A percentile compares a stretch with the other conserved stretches of the same genome.
Evolutionary conservation across 208 protist species (phyloP).

Genomic region (Polymyxa betae): DNA sequence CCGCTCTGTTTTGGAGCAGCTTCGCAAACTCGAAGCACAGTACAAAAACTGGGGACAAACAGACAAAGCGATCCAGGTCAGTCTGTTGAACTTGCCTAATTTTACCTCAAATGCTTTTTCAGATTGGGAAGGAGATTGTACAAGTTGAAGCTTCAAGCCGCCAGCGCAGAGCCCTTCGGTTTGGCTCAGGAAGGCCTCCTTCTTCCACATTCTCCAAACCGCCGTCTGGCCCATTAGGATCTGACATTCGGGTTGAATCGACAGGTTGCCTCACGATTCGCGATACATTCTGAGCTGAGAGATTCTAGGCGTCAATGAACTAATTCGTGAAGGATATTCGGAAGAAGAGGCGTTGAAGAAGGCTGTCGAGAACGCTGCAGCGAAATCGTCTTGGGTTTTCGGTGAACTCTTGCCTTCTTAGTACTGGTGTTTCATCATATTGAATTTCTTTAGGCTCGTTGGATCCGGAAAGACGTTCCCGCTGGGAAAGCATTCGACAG

Average conservation of each 20-base stretch:
- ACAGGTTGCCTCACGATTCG: not conserved
- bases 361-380: not conserved
- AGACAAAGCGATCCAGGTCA: not conserved
- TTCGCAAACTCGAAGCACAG: constrained; percentile 35
- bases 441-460: not conserved
- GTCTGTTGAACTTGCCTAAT: not conserved
- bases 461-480: constrained; percentile 6
- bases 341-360: not conserved
- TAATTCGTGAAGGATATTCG: not conserved
- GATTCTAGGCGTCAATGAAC: constrained; percentile 14
- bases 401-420: not conserved
- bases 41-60: constrained; percentile 23
- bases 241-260: not conserved
- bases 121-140: not conserved
- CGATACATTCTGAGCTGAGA: not conserved
- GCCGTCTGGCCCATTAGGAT: not conserved
- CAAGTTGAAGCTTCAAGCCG: not conserved
- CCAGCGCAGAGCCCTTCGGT: not conserved
- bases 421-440: not conserved
- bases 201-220: not conserved
- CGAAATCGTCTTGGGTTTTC: not conserved
- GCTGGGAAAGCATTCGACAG: not conserved
- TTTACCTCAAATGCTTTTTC: not conserved
- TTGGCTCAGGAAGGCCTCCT: not conserved
- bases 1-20: not conserved